Percentiles rank a stretch among this genome's conserved stretches.
phyloP scores from a whole-genome alignment of 2,329 filamentous ascomycete species.

The Coniochaeta sp. region DNA sequence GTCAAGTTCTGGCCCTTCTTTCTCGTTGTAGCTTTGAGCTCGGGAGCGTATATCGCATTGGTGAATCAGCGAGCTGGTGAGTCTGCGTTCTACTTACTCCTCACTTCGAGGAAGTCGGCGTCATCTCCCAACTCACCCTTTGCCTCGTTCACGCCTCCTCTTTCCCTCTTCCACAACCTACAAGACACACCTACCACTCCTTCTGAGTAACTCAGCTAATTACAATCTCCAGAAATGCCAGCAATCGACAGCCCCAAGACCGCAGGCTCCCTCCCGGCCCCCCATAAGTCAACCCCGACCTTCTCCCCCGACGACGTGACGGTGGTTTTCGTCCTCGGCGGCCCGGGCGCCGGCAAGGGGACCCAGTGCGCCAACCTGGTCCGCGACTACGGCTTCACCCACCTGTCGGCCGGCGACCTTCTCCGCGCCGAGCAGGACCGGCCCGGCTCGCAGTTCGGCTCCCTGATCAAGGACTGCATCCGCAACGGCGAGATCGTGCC shows the following conservation, averaged over 20 bases:
- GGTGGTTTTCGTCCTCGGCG: slow-evolving; percentile 95
- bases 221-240: slow-evolving; percentile 23
- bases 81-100: slow-evolving; percentile 9
- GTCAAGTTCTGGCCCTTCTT: slow-evolving; percentile 56
- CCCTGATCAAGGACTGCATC: slow-evolving; percentile 90
- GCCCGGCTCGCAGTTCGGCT: slow-evolving; percentile 78
- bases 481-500: slow-evolving; percentile 92
- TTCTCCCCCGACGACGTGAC: slow-evolving; percentile 74
- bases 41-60: slow-evolving; percentile 41
- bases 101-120: background rate
- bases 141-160: background rate
- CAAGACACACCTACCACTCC: background rate
- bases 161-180: background rate
- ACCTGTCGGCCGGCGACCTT: slow-evolving; percentile 89
- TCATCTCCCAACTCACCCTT: background rate
- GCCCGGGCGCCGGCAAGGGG: slow-evolving; percentile 91
- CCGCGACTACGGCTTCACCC: slow-evolving; percentile 79
- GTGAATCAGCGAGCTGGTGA: slow-evolving; percentile 39
- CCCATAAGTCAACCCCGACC: slow-evolving; percentile 54
- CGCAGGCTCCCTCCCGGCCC: slow-evolving; percentile 32
- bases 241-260: slow-evolving; percentile 22
- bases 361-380: slow-evolving; percentile 92
- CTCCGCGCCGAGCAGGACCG: slow-evolving; percentile 90
- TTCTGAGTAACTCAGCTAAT: slow-evolving; percentile 6
- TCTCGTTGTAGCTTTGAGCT: slow-evolving; percentile 38